These are phyloP conservation scores for Sporothrix schenckii DNA, from an alignment of 2,329 filamentous ascomycete genomes.

Conservation along the genomic window DNA sequence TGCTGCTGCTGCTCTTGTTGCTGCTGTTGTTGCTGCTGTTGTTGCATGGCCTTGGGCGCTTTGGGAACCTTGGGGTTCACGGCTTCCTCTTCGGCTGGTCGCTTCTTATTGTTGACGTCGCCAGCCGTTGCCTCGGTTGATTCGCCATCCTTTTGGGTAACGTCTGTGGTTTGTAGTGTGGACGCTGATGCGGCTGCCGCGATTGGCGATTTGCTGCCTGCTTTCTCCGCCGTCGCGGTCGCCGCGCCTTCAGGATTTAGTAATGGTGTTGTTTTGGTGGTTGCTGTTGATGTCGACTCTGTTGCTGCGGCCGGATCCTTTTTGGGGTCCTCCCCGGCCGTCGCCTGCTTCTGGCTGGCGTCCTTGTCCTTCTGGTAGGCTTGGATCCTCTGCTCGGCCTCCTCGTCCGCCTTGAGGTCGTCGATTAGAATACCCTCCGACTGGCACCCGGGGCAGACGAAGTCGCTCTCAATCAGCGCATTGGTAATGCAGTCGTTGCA, in stretches of 20 bases:
- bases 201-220: constrained; percentile 13
- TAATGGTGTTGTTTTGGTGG: background rate
- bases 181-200: background rate
- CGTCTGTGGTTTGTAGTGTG: background rate
- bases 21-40: constrained; percentile 45
- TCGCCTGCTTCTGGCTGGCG: constrained; percentile 41
- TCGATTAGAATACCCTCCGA: constrained; percentile 91
- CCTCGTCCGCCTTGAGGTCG: constrained; percentile 81
- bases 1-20: background rate
- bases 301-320: constrained; percentile 34
- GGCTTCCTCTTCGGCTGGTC: constrained; percentile 72
- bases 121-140: constrained; percentile 29
- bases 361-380: constrained; percentile 65
- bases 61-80: constrained; percentile 68
- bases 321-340: constrained; percentile 27
- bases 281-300: constrained; percentile 35
- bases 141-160: background rate
- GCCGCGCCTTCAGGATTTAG: background rate
- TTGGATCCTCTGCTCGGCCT: constrained; percentile 76
- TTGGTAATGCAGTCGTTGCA: constrained; percentile 99
- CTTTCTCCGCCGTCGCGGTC: background rate
- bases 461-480: constrained; percentile 97
- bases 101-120: constrained; percentile 65
- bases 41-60: constrained; percentile 66
- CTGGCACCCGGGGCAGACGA: constrained; percentile 90